phyloP scores from a whole-genome alignment of 805 yeast genomes.

The Teunomyces barrocoloradensis region DNA sequence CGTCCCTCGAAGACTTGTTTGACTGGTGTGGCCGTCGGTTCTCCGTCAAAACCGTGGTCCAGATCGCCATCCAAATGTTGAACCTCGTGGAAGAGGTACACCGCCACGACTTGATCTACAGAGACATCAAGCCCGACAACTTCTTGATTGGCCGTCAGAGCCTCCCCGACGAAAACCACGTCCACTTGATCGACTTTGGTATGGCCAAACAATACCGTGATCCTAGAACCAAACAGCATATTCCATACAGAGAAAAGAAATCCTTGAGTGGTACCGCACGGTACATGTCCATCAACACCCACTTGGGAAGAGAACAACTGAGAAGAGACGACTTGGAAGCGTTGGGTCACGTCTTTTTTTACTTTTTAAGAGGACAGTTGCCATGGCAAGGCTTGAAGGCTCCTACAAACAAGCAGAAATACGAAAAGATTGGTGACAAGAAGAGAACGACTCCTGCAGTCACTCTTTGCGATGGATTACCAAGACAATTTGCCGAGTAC shows the following conservation, averaged over 20 bases:
- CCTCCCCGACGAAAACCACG: constrained; percentile 58
- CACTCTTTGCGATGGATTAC: constrained; percentile 62
- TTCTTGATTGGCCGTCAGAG: constrained; percentile 68
- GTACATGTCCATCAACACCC: constrained; percentile 87
- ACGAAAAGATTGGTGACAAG: constrained; percentile 81
- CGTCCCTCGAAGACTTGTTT: constrained; percentile 77
- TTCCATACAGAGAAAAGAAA: constrained; percentile 78
- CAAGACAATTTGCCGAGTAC: constrained; percentile 72
- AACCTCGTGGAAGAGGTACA: constrained; percentile 69
- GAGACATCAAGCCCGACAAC: constrained; percentile 85
- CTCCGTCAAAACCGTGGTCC: constrained; percentile 68
- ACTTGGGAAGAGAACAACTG: constrained; percentile 78
- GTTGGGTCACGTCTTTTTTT: constrained; percentile 78
- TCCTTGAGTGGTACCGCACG: constrained; percentile 83
- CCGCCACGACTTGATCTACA: constrained; percentile 70
- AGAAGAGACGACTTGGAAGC: constrained; percentile 82
- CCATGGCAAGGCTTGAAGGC: constrained; percentile 94
- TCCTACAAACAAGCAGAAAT: constrained; percentile 78
- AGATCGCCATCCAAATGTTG: constrained; percentile 77
- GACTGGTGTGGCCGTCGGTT: constrained; percentile 86
- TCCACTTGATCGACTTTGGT: constrained; percentile 78
- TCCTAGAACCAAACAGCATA: constrained; percentile 75
- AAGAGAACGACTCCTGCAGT: constrained; percentile 67
- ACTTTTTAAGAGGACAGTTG: constrained; percentile 72
- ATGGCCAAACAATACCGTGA: constrained; percentile 86